Evolutionary conservation across 257 asterid species (phyloP), one percentile per base, ranked within the genome.

Genomic region (Solanum clarkiae): DNA sequence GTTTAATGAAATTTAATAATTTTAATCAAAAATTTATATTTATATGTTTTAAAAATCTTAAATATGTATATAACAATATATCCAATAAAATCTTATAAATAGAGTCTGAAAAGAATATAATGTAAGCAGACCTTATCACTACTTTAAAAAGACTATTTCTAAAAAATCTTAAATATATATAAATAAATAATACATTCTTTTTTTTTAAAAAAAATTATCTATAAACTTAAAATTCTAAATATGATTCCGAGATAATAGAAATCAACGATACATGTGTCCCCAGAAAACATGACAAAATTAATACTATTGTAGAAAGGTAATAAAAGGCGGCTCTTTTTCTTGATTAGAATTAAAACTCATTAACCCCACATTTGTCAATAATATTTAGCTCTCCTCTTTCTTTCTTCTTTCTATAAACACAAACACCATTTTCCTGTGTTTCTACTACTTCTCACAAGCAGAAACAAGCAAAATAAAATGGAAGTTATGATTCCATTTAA

Each of bases 281-380:
- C 24, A 26, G 24, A 86, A 56, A 86, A 74, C 53, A 13, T 55
- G 89, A 85, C 87, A 74, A 54, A 75, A 26, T 16, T 42, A 16
- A 72, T 13, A 8, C 24, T n/a, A 10, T 9, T 22, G 22, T 74
- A 57, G 87, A 32, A 66, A 70, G 86, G 94, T 90, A 92, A 90
- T 87, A 89, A 84, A 89, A 84, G 91, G 91, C 92, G 92, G 93
- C 92, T 86, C 90, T 86, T 56, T 86, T 56, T 44, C 7, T 62
- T 17, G 8, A 47, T 40, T 24, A 79, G 51, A 51, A 74, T 24
- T 83, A 54, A 32, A 71, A 81, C 65, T 81, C 57, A 22, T 6
- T 42, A 22, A 10, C 80, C 82, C 53, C 83, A 18, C 70, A 32
- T 56, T 11, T 10, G 68, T 87, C 89, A 88, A 83, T 60, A 81